Conservation (phyloP, 1,284 basidiomycete genomes). For the Fomitopsis pinicola region DNA sequence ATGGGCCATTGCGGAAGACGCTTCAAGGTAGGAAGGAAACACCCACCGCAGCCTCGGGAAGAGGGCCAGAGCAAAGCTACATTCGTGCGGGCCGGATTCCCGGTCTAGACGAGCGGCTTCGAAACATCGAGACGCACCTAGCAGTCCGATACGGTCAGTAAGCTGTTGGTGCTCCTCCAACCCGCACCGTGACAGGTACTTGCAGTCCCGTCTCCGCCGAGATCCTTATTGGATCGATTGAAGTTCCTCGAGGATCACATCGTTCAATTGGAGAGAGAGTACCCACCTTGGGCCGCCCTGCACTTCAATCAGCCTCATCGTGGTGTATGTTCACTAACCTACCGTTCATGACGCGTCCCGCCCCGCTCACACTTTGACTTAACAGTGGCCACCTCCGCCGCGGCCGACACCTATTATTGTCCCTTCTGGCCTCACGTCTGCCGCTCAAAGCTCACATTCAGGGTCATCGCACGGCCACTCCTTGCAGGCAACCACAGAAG, state of each 20-base stretch:
- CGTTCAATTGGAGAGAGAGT: slow-evolving; percentile 67
- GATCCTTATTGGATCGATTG: slow-evolving; percentile 56
- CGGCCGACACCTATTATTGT: slow-evolving; percentile 69
- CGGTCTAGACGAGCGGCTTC: slow-evolving; percentile 57
- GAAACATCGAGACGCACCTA: slow-evolving; percentile 63
- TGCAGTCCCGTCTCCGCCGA: slow-evolving; percentile 66
- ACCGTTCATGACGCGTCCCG: neutral
- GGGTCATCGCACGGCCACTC: neutral
- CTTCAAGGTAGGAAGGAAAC: slow-evolving; percentile 22
- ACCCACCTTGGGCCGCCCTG: slow-evolving; percentile 78
- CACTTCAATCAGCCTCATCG: slow-evolving; percentile 79
- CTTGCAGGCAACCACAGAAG: neutral
- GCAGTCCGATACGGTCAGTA: slow-evolving; percentile 65
- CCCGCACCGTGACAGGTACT: neutral
- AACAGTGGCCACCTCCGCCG: slow-evolving; percentile 76
- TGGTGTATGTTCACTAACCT: slow-evolving; percentile 46
- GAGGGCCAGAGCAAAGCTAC: neutral
- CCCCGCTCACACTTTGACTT: neutral
- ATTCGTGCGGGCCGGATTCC: slow-evolving; percentile 41
- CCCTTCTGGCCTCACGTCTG: slow-evolving; percentile 53
- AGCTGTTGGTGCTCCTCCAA: neutral
- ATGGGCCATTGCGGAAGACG: slow-evolving; percentile 66
- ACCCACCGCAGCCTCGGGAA: neutral
- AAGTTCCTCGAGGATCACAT: slow-evolving; percentile 73
- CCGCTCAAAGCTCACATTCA: slow-evolving; percentile 14